Evolutionary conservation across 2,329 filamentous ascomycete genomes (phyloP).

Genomic region (Parastagonospora avenae): DNA sequence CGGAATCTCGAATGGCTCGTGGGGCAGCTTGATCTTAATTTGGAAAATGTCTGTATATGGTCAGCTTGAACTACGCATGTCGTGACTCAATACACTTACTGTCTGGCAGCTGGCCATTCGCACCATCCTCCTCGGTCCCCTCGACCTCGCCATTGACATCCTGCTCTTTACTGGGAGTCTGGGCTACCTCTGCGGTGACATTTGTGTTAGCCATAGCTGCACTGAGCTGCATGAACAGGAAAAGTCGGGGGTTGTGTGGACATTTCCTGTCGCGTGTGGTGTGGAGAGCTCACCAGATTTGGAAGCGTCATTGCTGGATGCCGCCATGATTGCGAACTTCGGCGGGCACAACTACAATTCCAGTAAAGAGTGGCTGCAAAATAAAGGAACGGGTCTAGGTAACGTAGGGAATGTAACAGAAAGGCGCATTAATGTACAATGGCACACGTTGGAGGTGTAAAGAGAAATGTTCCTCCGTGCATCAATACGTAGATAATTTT

Average conservation of each 20-base stretch:
- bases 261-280: conserved; percentile 10
- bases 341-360: conserved; percentile 17
- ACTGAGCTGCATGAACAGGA: neutral
- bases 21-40: conserved; percentile 81
- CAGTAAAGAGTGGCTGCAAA: conserved; percentile 26
- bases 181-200: conserved; percentile 27
- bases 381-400: conserved; percentile 27
- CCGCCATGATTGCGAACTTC: conserved; percentile 36
- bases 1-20: conserved; percentile 77
- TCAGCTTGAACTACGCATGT: conserved; percentile 6
- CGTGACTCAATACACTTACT: conserved; percentile 27
- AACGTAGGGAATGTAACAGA: conserved; percentile 34
- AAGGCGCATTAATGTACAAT: conserved; percentile 43
- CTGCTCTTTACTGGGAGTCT: conserved; percentile 31
- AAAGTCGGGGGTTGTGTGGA: neutral
- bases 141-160: conserved; percentile 24
- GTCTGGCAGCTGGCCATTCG: conserved; percentile 36
- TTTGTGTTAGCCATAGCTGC: conserved; percentile 29
- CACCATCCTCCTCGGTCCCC: conserved; percentile 31
- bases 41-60: conserved; percentile 61
- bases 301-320: conserved; percentile 45
- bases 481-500: neutral
- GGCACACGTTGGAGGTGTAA: conserved; percentile 23
- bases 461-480: conserved; percentile 1
- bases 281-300: conserved; percentile 41